Evolutionary conservation across 202 grass and related monocot genomes (phyloP).

Genomic region (Cymbopogon flexuosus): DNA sequence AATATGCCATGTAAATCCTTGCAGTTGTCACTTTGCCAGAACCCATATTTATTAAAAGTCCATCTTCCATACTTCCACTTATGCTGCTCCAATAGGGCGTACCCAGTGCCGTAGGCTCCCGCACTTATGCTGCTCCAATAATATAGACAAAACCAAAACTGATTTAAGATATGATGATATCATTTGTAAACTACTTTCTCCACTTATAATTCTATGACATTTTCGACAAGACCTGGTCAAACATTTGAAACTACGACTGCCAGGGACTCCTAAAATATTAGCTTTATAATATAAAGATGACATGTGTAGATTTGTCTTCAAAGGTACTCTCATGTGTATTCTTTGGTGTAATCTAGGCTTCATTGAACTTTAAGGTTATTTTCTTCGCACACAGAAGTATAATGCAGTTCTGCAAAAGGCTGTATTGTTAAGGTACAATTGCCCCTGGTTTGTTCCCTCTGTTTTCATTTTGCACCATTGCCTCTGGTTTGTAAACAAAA

Average conservation of each 20-base stretch:
- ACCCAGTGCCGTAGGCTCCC: no score
- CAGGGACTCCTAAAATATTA: neutral
- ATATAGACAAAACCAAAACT: neutral
- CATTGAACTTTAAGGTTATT: neutral
- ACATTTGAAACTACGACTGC: neutral
- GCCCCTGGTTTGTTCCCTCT: neutral
- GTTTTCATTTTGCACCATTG: neutral
- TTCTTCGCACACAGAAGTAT: slow-evolving; percentile 4
- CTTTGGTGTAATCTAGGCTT: neutral
- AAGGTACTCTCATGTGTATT: neutral
- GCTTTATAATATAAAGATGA: neutral
- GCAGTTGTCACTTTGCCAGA: neutral
- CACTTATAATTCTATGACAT: neutral
- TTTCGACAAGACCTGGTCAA: neutral
- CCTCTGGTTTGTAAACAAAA: neutral
- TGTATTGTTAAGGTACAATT: neutral
- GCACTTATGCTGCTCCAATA: neutral
- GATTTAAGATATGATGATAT: neutral
- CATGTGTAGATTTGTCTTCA: neutral
- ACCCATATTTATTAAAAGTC: neutral
- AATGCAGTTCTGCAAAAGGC: slow-evolving; percentile 4
- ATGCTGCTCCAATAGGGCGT: neutral
- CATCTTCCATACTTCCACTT: neutral
- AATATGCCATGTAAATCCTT: neutral
- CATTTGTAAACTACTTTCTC: neutral